Conservation (phyloP, 805 yeast genomes). For the Ogataea populi-albae region DNA sequence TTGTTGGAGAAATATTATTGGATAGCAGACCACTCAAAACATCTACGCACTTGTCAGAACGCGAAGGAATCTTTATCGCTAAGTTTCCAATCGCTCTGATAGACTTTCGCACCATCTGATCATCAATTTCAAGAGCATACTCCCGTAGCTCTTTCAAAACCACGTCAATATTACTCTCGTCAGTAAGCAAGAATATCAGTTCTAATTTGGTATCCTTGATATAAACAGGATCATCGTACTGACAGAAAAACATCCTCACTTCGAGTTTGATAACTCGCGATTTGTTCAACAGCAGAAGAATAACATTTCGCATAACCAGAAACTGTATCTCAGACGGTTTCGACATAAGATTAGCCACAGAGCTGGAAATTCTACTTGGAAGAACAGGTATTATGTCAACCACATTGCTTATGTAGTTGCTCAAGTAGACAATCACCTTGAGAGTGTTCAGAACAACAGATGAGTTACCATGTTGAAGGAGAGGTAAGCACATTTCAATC, state of each 20-base stretch:
- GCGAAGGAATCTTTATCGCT: conserved; percentile 67
- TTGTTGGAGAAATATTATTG: conserved; percentile 66
- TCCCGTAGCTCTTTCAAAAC: conserved; percentile 77
- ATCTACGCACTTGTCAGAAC: conserved; percentile 63
- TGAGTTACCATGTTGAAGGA: conserved; percentile 75
- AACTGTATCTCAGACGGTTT: conserved; percentile 85
- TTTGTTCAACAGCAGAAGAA: conserved; percentile 64
- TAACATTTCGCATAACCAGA: conserved; percentile 75
- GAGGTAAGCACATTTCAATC: conserved; percentile 64
- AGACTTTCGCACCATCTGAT: conserved; percentile 83
- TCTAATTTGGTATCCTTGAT: conserved; percentile 89
- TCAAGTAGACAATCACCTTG: conserved; percentile 65
- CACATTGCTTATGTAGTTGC: conserved; percentile 64
- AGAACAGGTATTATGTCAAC: conserved; percentile 54
- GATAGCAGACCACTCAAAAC: conserved; percentile 57
- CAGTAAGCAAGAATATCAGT: conserved; percentile 76
- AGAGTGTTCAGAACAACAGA: conserved; percentile 77
- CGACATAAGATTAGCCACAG: conserved; percentile 64
- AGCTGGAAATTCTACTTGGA: conserved; percentile 59
- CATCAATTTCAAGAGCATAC: conserved; percentile 84
- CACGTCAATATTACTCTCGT: conserved; percentile 52
- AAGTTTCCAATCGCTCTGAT: conserved; percentile 86
- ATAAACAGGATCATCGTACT: conserved; percentile 81
- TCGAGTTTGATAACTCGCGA: conserved; percentile 60
- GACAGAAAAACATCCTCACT: conserved; percentile 78